Conservation (phyloP, 345 rosid genomes). For the Aurinia saxatilis region DNA sequence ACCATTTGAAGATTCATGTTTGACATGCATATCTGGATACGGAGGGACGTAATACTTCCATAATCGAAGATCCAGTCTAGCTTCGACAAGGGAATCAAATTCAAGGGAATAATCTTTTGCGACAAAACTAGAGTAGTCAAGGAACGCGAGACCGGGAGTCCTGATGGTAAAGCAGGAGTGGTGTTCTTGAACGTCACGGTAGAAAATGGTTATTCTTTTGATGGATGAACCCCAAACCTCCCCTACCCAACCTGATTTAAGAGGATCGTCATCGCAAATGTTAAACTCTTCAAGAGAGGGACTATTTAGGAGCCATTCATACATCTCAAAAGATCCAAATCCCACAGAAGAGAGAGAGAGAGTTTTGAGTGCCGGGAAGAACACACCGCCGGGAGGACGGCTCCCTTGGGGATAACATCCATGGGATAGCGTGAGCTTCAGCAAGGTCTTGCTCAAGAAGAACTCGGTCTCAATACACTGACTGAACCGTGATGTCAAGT, state of each 20-base stretch:
- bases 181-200: background rate
- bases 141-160: background rate
- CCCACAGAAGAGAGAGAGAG: background rate
- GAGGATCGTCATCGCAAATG: background rate
- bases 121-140: slow-evolving; percentile 1
- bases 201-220: background rate
- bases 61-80: background rate
- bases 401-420: background rate
- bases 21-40: background rate
- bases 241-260: background rate
- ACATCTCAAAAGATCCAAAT: background rate
- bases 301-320: background rate
- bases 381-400: background rate
- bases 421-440: background rate
- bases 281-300: background rate
- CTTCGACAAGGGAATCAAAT: background rate
- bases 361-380: background rate
- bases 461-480: no score
- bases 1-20: background rate
- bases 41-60: background rate
- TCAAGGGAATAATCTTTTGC: background rate
- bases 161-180: background rate
- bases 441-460: background rate
- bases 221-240: background rate
- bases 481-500: background rate